Percentiles rank a stretch among this genome's conserved stretches.
Evolutionary conservation across 2,329 filamentous ascomycete genomes (phyloP).

Genomic region (Microdochium bolleyi): DNA sequence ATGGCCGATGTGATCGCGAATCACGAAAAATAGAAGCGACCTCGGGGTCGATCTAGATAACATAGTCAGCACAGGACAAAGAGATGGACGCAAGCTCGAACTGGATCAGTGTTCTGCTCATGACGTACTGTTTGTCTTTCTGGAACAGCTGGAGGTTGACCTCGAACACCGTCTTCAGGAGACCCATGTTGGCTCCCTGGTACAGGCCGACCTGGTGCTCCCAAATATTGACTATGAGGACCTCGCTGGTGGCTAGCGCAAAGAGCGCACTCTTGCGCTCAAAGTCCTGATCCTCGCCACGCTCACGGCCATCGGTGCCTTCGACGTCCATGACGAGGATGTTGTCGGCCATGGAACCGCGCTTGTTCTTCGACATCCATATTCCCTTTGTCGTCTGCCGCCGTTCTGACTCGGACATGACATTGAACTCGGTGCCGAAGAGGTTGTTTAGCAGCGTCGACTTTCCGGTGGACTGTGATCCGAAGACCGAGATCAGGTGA

Average conservation of each 20-base stretch:
- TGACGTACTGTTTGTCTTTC: constrained; percentile 79
- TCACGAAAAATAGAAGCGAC: constrained; percentile 96
- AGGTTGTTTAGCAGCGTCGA: constrained; percentile 94
- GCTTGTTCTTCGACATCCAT: constrained; percentile 98
- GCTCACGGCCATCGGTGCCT: constrained; percentile 90
- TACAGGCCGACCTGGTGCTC: constrained; percentile 98
- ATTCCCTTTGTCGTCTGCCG: constrained; percentile 98
- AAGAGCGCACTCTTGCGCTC: constrained; percentile 97
- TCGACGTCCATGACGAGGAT: constrained; percentile 99
- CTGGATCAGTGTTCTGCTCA: not conserved
- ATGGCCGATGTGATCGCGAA: constrained; percentile 89
- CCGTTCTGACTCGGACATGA: constrained; percentile 93
- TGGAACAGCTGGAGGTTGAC: constrained; percentile 96
- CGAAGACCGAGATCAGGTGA: constrained; percentile 97
- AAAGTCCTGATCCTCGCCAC: constrained; percentile 97
- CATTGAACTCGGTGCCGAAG: constrained; percentile 91
- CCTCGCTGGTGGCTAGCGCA: constrained; percentile 93
- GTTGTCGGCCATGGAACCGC: constrained; percentile 79
- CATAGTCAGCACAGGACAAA: constrained; percentile 1
- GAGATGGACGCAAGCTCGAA: constrained; percentile 5
- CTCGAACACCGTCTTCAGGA: constrained; percentile 98
- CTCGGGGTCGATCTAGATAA: constrained; percentile 65
- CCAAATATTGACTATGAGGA: constrained; percentile 98
- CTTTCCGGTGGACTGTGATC: constrained; percentile 96
- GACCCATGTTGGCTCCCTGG: constrained; percentile 96